Base-by-base conservation (phyloP, 176 grass and related monocot genomes). In the Triticum timopheevii region DNA sequence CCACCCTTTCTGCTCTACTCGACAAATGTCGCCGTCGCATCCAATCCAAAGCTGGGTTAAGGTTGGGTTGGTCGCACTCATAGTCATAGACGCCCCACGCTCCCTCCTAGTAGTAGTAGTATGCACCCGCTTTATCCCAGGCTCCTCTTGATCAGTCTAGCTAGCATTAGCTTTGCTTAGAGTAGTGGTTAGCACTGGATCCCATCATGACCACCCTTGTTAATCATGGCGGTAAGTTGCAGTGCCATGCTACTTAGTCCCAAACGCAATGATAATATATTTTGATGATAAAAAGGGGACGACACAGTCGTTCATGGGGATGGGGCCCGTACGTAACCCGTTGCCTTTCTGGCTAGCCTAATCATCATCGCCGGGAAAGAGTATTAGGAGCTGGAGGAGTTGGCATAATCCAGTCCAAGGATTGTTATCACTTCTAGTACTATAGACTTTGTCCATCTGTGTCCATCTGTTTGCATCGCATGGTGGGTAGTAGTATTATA, bases 21-120 rank as follows among this genome's bases (percentile, higher is more conserved):
- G 61, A 87, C 85, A 76, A 40, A 30, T 58, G 79, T 87, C 70
- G 27, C 61, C 61, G 19, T 88, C 80, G 61, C 71, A 33, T 35
- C 33, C 7, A 44, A 33, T 35, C 33, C 7, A 44, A 88, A 69
- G 31, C 6, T 12, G 1, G 17, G 33, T 67, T 87, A 47, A 80
- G 79, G 66, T 85, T 56, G 31, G 79, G 66, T 40, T 30, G 31
- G 68, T 47, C 10, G 9, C 79, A 31, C 16, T 59, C 56, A 20
- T 2, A 6, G 6, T 5, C 28, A 45, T 16, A 1, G 30, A 0
- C 33, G 66, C 27, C 35, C 28, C 61, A 38, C 2, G 30, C 50
- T 54, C 50, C 50, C 33, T 31, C 50, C n/a, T 23, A 11, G 13
- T 30, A 50, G 40, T 42, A 42, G 28, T 30, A 30, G 28, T 30